These are phyloP conservation scores for Neonectria ditissima DNA, from an alignment of 2,329 filamentous ascomycete species.

Conservation along the genomic window DNA sequence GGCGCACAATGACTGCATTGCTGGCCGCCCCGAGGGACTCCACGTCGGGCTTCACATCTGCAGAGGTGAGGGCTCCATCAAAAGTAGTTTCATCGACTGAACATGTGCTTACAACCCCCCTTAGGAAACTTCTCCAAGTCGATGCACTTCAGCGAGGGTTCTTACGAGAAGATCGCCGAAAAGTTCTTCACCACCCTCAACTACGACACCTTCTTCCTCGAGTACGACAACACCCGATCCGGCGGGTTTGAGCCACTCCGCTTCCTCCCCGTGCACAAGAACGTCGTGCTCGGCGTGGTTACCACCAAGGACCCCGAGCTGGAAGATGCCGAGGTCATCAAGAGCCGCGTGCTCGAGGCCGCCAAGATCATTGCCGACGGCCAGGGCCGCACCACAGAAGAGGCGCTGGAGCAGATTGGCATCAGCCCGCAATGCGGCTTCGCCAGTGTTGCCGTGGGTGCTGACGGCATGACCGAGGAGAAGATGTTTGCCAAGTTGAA, in stretches of 20 bases:
- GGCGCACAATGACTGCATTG: slow-evolving; percentile 78
- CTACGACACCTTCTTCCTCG: slow-evolving; percentile 71
- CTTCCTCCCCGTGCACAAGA: slow-evolving; percentile 69
- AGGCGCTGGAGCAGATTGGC: slow-evolving; percentile 73
- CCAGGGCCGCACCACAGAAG: slow-evolving; percentile 68
- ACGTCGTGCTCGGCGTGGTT: slow-evolving; percentile 71
- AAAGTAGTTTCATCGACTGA: background rate
- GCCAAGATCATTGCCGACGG: slow-evolving; percentile 76
- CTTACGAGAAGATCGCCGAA: slow-evolving; percentile 71
- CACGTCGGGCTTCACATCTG: slow-evolving; percentile 77
- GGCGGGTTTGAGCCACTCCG: slow-evolving; percentile 72
- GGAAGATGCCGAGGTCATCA: slow-evolving; percentile 67
- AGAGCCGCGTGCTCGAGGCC: slow-evolving; percentile 65
- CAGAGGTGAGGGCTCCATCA: slow-evolving; percentile 43
- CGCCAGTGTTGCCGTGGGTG: slow-evolving; percentile 75
- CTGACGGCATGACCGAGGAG: slow-evolving; percentile 72
- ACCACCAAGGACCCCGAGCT: slow-evolving; percentile 70
- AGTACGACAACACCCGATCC: slow-evolving; percentile 69
- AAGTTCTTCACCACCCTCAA: slow-evolving; percentile 70
- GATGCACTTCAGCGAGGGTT: slow-evolving; percentile 73
- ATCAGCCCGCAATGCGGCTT: slow-evolving; percentile 79
- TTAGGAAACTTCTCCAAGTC: slow-evolving; percentile 70
- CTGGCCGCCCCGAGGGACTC: slow-evolving; percentile 71
- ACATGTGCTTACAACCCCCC: slow-evolving; percentile 52
- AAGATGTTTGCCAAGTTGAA: slow-evolving; percentile 79